A percentile compares a stretch with the other conserved stretches of the same genome.
phyloP scores from a whole-genome alignment of 345 rosid genomes.

The Arabis hirsuta region DNA sequence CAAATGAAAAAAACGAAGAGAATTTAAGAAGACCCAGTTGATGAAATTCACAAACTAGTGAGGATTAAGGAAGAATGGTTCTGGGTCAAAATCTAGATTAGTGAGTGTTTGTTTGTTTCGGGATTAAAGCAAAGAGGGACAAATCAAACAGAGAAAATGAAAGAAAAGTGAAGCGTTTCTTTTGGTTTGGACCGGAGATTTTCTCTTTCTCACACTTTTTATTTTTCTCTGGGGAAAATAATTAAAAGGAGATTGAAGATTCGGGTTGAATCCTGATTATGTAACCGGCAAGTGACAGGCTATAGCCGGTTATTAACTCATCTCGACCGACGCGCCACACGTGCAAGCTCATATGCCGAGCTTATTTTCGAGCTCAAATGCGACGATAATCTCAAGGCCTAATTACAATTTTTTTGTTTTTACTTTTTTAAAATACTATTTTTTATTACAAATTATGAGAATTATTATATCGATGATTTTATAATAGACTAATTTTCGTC shows the following conservation, averaged over 20 bases:
- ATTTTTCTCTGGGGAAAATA: background rate
- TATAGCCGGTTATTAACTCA: too few species aligned
- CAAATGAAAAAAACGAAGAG: constrained; percentile 23
- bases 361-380: too few species aligned
- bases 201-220: background rate
- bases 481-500: too few species aligned
- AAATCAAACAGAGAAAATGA: background rate
- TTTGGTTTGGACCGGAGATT: constrained; percentile 24
- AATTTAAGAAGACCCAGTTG: constrained; percentile 36
- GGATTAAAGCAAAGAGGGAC: constrained; percentile 29
- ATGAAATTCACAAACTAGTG: constrained; percentile 29
- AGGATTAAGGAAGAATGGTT: constrained; percentile 12
- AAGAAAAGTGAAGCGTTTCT: background rate
- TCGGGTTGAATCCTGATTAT: too few species aligned
- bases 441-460: too few species aligned
- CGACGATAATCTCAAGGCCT: constrained; percentile 13
- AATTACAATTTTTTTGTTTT: background rate
- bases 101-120: background rate
- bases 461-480: too few species aligned
- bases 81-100: background rate
- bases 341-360: too few species aligned
- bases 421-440: too few species aligned
- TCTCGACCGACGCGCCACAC: too few species aligned
- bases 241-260: background rate
- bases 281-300: too few species aligned